Percentiles rank a stretch among this genome's conserved stretches.
Evolutionary conservation across 78 protist genomes (phyloP).

Genomic region (Creolimax fragrantissima): DNA sequence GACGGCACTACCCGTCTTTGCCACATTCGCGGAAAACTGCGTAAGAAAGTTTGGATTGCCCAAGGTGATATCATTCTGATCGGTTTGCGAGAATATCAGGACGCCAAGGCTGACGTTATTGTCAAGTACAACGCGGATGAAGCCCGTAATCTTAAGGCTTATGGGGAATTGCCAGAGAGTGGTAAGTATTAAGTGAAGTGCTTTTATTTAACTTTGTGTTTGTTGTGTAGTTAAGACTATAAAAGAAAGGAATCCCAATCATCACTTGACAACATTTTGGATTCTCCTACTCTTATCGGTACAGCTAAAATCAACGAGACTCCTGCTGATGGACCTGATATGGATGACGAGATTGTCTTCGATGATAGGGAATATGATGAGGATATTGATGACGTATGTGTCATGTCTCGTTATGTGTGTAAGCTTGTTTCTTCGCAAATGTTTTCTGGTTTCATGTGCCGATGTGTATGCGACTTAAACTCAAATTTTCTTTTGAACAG

Average conservation of each 20-base stretch:
- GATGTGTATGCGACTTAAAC: no score
- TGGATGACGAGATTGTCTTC: neutral
- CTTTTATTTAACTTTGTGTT: neutral
- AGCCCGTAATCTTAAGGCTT: constrained; percentile 70
- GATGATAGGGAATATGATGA: neutral
- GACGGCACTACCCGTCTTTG: constrained; percentile 86
- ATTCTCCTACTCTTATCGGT: neutral
- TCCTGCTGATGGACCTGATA: neutral
- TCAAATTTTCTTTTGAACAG: no score
- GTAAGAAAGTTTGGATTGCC: constrained; percentile 80
- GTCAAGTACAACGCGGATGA: constrained; percentile 88
- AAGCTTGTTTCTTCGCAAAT: no score
- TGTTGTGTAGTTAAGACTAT: neutral
- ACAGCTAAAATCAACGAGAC: constrained; percentile 15
- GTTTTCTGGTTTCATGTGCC: no score
- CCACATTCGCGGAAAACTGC: constrained; percentile 92
- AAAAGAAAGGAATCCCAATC: neutral
- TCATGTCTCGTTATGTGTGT: no score
- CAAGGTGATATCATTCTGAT: constrained; percentile 88
- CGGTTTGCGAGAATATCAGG: constrained; percentile 90
- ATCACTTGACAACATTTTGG: neutral
- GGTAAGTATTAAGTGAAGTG: neutral
- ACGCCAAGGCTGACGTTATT: constrained; percentile 91
- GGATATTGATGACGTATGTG: constrained; percentile 12
- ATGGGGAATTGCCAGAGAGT: constrained; percentile 83